Evolutionary conservation across 75 land plant genomes (phyloP).

Genomic region (Selaginella moellendorffii): DNA sequence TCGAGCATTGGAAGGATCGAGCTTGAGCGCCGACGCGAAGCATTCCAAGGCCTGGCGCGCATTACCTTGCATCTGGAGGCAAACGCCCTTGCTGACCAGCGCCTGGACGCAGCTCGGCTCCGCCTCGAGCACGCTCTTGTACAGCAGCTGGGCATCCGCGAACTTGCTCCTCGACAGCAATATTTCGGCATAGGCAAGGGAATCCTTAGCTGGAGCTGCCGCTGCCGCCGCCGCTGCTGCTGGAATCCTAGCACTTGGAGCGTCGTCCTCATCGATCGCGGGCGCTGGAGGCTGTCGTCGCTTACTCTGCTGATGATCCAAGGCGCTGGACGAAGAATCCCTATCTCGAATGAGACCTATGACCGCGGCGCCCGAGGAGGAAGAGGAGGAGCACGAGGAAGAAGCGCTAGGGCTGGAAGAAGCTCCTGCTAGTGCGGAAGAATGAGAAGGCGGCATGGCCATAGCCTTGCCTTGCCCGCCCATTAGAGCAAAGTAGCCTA

Average conservation of each 20-base stretch:
- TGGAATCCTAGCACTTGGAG: neutral
- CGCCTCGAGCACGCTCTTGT: slow-evolving; percentile 51
- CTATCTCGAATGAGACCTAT: neutral
- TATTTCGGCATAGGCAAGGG: slow-evolving; percentile 70
- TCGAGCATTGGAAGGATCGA: slow-evolving; percentile 85
- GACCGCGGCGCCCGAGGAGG: neutral
- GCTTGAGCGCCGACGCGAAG: slow-evolving; percentile 54
- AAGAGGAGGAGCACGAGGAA: neutral
- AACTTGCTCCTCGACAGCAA: slow-evolving; percentile 74
- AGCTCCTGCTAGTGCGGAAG: no score
- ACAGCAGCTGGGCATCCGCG: slow-evolving; percentile 57
- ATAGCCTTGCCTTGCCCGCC: neutral
- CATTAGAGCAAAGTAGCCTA: neutral
- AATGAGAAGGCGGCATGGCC: neutral
- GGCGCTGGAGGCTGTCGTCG: no score
- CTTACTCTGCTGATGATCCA: neutral
- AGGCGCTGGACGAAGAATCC: neutral
- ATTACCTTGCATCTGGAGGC: slow-evolving; percentile 67
- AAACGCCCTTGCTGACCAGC: slow-evolving; percentile 88
- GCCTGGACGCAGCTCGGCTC: slow-evolving; percentile 70
- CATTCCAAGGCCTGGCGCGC: slow-evolving; percentile 57
- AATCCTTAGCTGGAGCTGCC: slow-evolving; percentile 39
- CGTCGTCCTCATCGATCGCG: no score
- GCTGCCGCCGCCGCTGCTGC: neutral
- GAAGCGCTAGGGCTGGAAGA: no score